phyloP scores from a whole-genome alignment of 306 rosid genomes.

The Sicyos edulis region DNA sequence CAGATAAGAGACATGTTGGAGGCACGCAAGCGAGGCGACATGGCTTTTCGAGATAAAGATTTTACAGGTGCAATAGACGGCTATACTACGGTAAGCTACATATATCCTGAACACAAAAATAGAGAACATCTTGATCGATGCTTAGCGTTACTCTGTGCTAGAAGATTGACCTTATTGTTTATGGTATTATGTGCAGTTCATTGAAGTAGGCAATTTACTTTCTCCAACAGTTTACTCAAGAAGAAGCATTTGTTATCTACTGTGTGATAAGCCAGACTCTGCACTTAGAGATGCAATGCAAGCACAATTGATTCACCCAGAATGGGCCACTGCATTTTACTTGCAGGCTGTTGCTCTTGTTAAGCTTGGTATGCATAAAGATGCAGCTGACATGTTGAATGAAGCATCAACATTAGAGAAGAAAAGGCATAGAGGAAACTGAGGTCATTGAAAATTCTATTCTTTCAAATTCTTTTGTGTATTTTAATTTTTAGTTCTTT shows the following conservation, averaged over 20 bases:
- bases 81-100: conserved; percentile 49
- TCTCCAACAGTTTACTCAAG: conserved; percentile 65
- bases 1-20: conserved; percentile 69
- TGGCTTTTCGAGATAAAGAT: conserved; percentile 70
- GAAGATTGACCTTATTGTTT: neutral
- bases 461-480: conserved; percentile 3
- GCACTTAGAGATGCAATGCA: conserved; percentile 83
- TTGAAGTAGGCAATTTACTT: conserved; percentile 56
- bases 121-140: neutral
- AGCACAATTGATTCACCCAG: conserved; percentile 63
- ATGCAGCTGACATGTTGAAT: conserved; percentile 61
- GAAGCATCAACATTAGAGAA: conserved; percentile 68
- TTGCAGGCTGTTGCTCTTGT: conserved; percentile 82
- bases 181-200: conserved; percentile 39
- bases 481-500: neutral
- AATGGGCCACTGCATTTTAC: conserved; percentile 81
- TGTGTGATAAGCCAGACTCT: conserved; percentile 73
- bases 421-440: conserved; percentile 43
- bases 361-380: conserved; percentile 67
- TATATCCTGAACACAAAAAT: neutral
- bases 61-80: conserved; percentile 51
- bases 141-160: neutral
- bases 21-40: conserved; percentile 68
- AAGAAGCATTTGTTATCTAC: conserved; percentile 56
- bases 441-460: conserved; percentile 25